Conservation (phyloP, 1,284 basidiomycete genomes). For the Schizophyllum commune region DNA sequence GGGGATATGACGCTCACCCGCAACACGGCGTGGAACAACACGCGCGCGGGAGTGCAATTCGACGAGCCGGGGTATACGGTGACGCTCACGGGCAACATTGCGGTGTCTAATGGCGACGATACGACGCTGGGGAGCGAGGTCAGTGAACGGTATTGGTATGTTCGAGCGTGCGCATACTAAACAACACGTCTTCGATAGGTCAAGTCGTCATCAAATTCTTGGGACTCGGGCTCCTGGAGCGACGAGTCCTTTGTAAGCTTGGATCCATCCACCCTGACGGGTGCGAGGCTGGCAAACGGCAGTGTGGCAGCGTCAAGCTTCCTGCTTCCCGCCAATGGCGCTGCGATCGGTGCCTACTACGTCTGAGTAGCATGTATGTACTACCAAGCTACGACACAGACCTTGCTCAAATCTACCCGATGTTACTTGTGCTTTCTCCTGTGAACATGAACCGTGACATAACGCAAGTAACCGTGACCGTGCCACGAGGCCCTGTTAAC, state of each 20-base stretch:
- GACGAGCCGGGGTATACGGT: background rate
- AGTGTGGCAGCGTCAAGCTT: conserved; percentile 3
- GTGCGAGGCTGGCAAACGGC: conserved; percentile 2
- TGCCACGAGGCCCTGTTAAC: no score
- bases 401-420: no score
- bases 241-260: conserved; percentile 2
- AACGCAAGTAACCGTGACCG: no score
- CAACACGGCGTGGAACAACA: conserved; percentile 10
- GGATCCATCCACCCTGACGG: conserved; percentile 1
- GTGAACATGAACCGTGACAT: no score
- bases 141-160: no score
- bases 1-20: conserved; percentile 4
- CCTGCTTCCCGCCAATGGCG: background rate
- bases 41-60: background rate
- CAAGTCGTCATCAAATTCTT: conserved; percentile 1
- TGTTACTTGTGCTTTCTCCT: no score
- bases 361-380: background rate
- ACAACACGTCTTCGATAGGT: no score
- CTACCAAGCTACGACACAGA: background rate
- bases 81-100: background rate
- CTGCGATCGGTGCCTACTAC: background rate
- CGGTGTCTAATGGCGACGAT: background rate
- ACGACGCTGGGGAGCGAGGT: background rate
- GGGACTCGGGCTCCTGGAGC: conserved; percentile 4
- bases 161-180: no score